Base-by-base conservation (phyloP, 2,329 filamentous ascomycete species). In the Aspergillaceae sp. region DNA sequence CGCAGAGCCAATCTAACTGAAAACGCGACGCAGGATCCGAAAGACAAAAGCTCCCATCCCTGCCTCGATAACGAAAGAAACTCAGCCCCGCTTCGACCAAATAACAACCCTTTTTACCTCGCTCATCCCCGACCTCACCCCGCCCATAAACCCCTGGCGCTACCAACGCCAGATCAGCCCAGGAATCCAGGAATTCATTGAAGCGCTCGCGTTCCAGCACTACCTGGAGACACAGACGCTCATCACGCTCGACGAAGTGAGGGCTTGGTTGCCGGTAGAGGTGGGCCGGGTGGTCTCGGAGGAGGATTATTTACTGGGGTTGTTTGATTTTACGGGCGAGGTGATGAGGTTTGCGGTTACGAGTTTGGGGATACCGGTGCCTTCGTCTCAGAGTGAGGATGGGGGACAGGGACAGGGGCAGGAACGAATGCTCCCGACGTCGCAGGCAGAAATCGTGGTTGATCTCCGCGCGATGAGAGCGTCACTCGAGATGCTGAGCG, bases 311-410 rank as follows among this genome's bases (percentile, higher is more conserved):
- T 70, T 95, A 48, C 83, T 92, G 51, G 92, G 91, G 6, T 70
- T 98, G 2, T 96, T 95, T 60, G 92, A 98, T 65, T 78, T 97
- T 56, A 90, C 90, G 1, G 92, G 92, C 35, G 92, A 98, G 71
- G 76, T 97, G 73, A 98, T 98, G 92, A 80, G 90, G 29, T 97
- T 96, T 67, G 89, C 88, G 0, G 92, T 95, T 43, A 90, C 90
- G 4, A 82, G 83, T 28, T 86, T 94, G 64, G 89, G 89, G 1
- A 85, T 89, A 4, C 83, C 74, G 5, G 85, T 84, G 9, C 7
- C 36, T 8, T 7, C n/a, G 11, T 27, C 36, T 4, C 19, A 28
- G 19, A 29, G 48, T 42, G 33, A 48, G 45, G 37, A 26, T 8
- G 36, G 42, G 5, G 41, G 36, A 6, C 48, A 52, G 5, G 41